A percentile compares a stretch with the other conserved stretches of the same genome.
phyloP scores from a whole-genome alignment of 148 eudicot genomes.

The Vaccinium myrtillus region DNA sequence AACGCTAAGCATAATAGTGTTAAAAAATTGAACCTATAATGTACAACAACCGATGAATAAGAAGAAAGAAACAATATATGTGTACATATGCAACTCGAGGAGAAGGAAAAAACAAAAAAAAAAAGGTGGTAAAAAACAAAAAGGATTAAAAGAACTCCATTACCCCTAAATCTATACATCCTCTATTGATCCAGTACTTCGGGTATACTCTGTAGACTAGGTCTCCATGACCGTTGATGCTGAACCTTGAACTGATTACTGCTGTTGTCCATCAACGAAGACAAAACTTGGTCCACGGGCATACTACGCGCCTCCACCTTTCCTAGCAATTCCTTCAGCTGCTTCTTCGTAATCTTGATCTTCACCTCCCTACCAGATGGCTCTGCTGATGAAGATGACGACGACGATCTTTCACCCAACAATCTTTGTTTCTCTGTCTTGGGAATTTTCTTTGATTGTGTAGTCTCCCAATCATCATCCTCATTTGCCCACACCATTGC shows the following conservation, averaged over 20 bases:
- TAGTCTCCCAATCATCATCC: background rate
- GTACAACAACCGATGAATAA: background rate
- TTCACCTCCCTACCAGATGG: constrained; percentile 15
- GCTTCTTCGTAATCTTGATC: constrained; percentile 30
- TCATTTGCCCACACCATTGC: constrained; percentile 20
- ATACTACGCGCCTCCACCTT: constrained; percentile 4
- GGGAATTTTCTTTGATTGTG: background rate
- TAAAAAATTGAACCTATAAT: background rate
- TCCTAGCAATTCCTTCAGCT: constrained; percentile 27
- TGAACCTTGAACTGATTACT: background rate
- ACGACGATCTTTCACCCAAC: background rate
- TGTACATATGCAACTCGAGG: background rate
- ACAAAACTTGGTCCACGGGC: constrained; percentile 20
- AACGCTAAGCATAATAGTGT: background rate
- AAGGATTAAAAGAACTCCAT: no score
- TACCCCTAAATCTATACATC: background rate
- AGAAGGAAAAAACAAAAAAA: background rate
- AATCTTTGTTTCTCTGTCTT: background rate
- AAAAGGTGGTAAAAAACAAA: background rate
- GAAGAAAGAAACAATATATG: background rate
- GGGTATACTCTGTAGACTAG: constrained; percentile 24
- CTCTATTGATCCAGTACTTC: constrained; percentile 11
- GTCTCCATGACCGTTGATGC: constrained; percentile 25
- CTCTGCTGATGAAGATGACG: background rate
- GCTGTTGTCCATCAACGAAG: constrained; percentile 10